Percentiles rank a stretch among this genome's conserved stretches.
These are phyloP conservation scores for Leishmania tropica DNA, from an alignment of 208 protist genomes.

Conservation along the genomic window DNA sequence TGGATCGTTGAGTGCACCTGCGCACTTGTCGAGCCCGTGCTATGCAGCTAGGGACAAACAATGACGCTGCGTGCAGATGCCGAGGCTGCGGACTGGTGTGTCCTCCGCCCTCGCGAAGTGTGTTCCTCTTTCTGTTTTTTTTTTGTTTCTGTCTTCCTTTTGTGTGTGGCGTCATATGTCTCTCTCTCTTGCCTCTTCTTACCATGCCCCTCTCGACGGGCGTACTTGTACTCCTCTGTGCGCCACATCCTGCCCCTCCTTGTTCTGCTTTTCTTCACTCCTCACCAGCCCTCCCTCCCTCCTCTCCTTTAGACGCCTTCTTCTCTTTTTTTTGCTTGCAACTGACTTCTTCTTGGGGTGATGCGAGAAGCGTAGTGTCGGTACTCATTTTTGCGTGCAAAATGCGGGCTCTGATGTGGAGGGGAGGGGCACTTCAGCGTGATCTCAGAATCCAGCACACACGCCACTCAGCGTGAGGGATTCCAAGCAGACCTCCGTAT, in stretches of 20 bases:
- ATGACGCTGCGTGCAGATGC: not conserved
- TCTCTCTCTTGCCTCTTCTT: not conserved
- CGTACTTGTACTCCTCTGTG: not conserved
- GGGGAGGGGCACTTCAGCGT: not conserved
- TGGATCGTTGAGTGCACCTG: not conserved
- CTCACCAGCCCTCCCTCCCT: not conserved
- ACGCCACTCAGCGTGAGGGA: not conserved
- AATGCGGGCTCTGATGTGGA: not conserved
- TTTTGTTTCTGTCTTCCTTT: not conserved
- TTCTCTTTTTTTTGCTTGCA: not conserved
- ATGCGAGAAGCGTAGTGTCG: not conserved
- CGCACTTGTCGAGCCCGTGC: not conserved
- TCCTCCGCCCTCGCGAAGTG: not conserved
- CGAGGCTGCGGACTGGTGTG: not conserved
- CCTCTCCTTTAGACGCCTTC: not conserved
- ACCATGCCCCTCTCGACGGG: not conserved
- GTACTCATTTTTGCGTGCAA: not conserved
- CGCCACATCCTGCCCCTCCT: not conserved
- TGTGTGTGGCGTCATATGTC: not conserved
- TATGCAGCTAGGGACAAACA: too few relatives aligned
- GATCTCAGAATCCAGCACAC: not conserved
- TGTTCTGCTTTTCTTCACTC: not conserved
- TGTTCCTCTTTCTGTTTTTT: not conserved
- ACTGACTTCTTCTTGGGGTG: not conserved
- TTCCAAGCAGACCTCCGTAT: not conserved